Conservation (phyloP, 371 early-diverging fungal genomes). For the Synchytrium microbalum region DNA sequence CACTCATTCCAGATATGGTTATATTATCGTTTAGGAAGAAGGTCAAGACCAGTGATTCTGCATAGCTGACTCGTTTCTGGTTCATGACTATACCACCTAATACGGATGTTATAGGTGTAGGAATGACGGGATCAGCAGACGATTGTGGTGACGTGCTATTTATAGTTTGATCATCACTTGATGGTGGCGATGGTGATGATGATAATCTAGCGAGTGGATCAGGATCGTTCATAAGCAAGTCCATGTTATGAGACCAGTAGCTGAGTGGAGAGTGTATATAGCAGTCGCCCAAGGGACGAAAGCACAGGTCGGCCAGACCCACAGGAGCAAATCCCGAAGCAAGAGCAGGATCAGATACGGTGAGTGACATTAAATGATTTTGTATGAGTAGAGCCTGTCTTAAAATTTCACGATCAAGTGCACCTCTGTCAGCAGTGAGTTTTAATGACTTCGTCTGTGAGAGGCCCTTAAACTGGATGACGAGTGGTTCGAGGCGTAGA, state of each 20-base stretch:
- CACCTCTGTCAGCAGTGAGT: slow-evolving; percentile 16
- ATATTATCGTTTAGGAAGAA: slow-evolving; percentile 32
- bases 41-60: slow-evolving; percentile 43
- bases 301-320: slow-evolving; percentile 36
- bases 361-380: slow-evolving; percentile 6
- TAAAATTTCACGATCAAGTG: slow-evolving; percentile 14
- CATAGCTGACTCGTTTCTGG: too few relatives aligned
- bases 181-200: slow-evolving; percentile 21
- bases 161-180: not conserved
- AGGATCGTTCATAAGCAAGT: slow-evolving; percentile 24
- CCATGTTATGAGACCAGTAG: slow-evolving; percentile 35
- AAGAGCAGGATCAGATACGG: not conserved
- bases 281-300: slow-evolving; percentile 31
- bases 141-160: not conserved
- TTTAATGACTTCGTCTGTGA: too few relatives aligned
- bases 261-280: slow-evolving; percentile 51
- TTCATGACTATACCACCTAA: slow-evolving; percentile 21
- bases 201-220: slow-evolving; percentile 33
- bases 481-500: slow-evolving; percentile 33
- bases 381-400: slow-evolving; percentile 22
- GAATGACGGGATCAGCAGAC: slow-evolving; percentile 10
- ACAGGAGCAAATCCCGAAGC: slow-evolving; percentile 3
- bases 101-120: too few relatives aligned
- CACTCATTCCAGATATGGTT: too few relatives aligned
- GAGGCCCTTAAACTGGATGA: too few relatives aligned